A percentile compares a stretch with the other conserved stretches of the same genome.
phyloP scores from a whole-genome alignment of 2,329 filamentous ascomycete species.

The Ophiostoma tasmaniense region DNA sequence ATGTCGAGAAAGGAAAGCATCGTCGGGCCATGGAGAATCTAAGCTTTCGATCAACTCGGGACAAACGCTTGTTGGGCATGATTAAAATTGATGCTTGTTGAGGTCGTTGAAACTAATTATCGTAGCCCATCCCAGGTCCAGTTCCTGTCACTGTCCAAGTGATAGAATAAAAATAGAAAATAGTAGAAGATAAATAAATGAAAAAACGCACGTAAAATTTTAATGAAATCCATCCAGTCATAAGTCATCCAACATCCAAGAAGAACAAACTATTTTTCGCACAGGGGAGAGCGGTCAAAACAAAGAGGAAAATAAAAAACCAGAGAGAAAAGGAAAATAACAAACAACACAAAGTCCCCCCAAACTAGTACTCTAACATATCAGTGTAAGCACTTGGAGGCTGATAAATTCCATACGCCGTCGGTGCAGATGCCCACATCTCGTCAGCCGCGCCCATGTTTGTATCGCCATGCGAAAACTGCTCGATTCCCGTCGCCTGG shows the following conservation, averaged over 20 bases:
- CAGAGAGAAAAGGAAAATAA: background rate
- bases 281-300: background rate
- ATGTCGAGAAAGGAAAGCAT: no score
- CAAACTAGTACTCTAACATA: background rate
- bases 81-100: background rate
- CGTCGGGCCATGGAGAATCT: background rate
- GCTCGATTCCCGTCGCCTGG: constrained; percentile 23
- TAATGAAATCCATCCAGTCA: background rate
- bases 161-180: background rate
- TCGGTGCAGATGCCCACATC: background rate
- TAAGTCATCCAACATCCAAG: background rate
- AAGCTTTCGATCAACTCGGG: background rate
- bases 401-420: background rate
- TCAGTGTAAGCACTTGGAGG: background rate
- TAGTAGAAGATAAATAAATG: background rate
- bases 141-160: background rate
- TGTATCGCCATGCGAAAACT: constrained; percentile 24
- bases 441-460: background rate
- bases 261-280: background rate
- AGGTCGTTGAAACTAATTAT: background rate
- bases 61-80: background rate
- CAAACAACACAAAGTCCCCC: background rate
- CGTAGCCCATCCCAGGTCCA: background rate
- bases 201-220: background rate
- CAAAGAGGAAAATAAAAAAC: background rate